These are phyloP conservation scores for Kodamaea anthophila DNA, from an alignment of 1,139 yeast genomes.

Conservation along the genomic window DNA sequence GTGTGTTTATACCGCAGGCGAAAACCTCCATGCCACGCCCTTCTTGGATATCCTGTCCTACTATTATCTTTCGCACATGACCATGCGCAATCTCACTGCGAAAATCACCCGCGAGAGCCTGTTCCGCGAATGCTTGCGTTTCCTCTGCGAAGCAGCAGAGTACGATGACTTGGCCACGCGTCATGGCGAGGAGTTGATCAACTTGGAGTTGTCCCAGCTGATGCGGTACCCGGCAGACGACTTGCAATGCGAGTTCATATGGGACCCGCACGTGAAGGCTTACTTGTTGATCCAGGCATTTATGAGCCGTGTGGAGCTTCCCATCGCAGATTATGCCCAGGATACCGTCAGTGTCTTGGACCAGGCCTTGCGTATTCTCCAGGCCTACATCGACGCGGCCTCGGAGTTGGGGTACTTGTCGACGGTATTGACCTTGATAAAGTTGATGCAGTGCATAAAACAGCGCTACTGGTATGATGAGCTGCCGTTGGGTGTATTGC, in stretches of 20 bases:
- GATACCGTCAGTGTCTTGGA: constrained; percentile 92
- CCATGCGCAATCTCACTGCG: constrained; percentile 63
- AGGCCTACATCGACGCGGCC: constrained; percentile 86
- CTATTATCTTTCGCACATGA: constrained; percentile 88
- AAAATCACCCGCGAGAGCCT: constrained; percentile 45
- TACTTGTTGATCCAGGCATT: constrained; percentile 82
- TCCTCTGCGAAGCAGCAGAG: constrained; percentile 78
- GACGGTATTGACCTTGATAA: constrained; percentile 55
- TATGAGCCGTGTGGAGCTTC: constrained; percentile 75
- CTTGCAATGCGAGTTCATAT: constrained; percentile 61
- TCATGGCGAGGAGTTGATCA: constrained; percentile 91
- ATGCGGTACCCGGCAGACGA: constrained; percentile 74
- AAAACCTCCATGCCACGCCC: constrained; percentile 60
- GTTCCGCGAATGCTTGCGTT: constrained; percentile 64
- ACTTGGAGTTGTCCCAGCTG: constrained; percentile 80
- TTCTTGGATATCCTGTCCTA: constrained; percentile 82
- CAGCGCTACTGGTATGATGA: constrained; percentile 86
- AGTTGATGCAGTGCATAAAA: constrained; percentile 79
- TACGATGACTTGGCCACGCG: constrained; percentile 91
- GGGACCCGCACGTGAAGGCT: constrained; percentile 96
- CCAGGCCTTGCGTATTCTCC: constrained; percentile 88
- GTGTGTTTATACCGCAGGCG: constrained; percentile 57
- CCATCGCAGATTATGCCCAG: constrained; percentile 92
- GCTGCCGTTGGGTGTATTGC: constrained; percentile 61
- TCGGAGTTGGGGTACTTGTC: constrained; percentile 73